Base-by-base conservation (phyloP, 257 asterid species). In the Galeopsis tetrahit region DNA sequence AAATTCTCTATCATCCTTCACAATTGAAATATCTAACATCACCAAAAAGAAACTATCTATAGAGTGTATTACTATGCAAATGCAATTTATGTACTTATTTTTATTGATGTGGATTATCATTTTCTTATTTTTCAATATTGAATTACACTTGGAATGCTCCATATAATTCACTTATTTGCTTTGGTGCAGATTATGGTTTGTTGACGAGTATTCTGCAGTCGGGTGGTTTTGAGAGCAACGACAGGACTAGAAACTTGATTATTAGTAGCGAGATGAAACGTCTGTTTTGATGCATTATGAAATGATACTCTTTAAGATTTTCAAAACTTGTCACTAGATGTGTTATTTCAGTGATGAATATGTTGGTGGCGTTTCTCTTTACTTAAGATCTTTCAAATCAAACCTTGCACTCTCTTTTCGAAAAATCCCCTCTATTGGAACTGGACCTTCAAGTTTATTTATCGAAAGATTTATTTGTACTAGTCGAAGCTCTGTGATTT, bases 141-240 rank as follows among this genome's bases (percentile, higher is more conserved):
- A 33, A 58, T 60, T 34, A n/a, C 13, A 33, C 31, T 62, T 7
- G 8, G 7, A 14, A 14, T 55, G 68, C 68, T 63, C 66, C 28
- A 15, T 63, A 10, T 39, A 1, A 62, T 36, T 62, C 11, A 0
- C 3, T 62, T 38, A 15, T 62, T 39, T 15, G 35, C 35, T 10
- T 63, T 14, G 68, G 66, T 63, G 51, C 68, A 63, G 68, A 9
- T 63, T 39, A 15, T 38, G 68, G 35, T 7, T 7, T 34, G 46
- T 11, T 13, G 32, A 28, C 40, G 21, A 33, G 21, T 59, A 13
- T 59, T 59, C 39, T 4, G 59, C 59, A 15, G 3, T 34, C 4
- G 44, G 7, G 44, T 35, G 35, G 66, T 34, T 34, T 60, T 35
- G 44, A 13, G 15, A 58, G 7, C 46, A 35, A 13, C 33, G 33